These are phyloP conservation scores for Saccharomycopsis fermentans DNA, from an alignment of 805 yeast genomes.

Conservation along the genomic window DNA sequence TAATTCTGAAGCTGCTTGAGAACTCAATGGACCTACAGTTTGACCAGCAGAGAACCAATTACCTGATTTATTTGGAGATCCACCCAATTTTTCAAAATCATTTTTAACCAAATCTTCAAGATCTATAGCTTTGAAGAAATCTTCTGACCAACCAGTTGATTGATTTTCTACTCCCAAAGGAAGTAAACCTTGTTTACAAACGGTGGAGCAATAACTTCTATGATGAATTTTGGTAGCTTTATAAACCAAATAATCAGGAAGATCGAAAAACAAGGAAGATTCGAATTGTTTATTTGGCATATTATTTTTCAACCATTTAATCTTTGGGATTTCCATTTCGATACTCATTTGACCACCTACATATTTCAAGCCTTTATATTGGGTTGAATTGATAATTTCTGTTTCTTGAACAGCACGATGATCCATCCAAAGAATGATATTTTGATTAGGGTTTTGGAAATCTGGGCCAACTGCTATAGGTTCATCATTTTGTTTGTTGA, in stretches of 20 bases:
- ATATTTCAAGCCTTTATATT: constrained; percentile 70
- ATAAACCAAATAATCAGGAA: constrained; percentile 86
- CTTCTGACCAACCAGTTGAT: constrained; percentile 79
- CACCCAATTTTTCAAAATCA: constrained; percentile 74
- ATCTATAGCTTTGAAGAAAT: constrained; percentile 58
- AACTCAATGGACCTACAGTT: constrained; percentile 62
- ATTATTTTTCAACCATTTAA: constrained; percentile 88
- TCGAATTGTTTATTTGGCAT: constrained; percentile 51
- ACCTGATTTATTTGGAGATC: constrained; percentile 65
- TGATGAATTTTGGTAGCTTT: constrained; percentile 83
- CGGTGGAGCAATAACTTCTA: constrained; percentile 81
- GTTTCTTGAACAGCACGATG: constrained; percentile 87
- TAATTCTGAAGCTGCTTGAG: constrained; percentile 63
- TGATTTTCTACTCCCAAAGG: constrained; percentile 90
- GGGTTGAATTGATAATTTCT: constrained; percentile 65
- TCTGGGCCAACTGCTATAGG: constrained; percentile 93
- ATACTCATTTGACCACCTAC: constrained; percentile 98
- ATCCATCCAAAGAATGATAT: constrained; percentile 96
- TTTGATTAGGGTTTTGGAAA: constrained; percentile 59
- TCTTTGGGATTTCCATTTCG: constrained; percentile 97
- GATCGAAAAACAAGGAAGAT: constrained; percentile 73
- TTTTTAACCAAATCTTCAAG: constrained; percentile 70
- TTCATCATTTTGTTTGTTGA: constrained; percentile 49
- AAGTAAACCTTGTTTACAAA: constrained; percentile 91
- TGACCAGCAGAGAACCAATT: constrained; percentile 82